These are phyloP conservation scores for Ophiocordyceps camponoti-leonardi DNA, from an alignment of 2,329 filamentous ascomycete species.

Conservation along the genomic window DNA sequence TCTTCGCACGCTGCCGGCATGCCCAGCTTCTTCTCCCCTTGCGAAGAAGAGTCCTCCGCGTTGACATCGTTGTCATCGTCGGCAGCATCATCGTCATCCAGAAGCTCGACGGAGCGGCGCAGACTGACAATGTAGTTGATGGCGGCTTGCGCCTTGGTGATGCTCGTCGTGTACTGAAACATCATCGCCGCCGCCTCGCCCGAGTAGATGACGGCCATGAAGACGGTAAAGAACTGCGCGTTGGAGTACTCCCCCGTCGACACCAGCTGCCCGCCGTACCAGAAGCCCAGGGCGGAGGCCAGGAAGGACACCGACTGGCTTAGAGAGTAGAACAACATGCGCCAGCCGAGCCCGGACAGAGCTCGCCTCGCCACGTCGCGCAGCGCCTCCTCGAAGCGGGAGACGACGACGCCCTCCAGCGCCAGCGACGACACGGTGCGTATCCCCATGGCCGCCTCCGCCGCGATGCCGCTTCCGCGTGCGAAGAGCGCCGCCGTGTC, in stretches of 20 bases:
- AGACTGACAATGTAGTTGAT: conserved; percentile 31
- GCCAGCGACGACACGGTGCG: conserved; percentile 31
- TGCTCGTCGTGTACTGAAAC: conserved; percentile 31
- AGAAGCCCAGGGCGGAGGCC: conserved; percentile 21
- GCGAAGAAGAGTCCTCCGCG: background rate
- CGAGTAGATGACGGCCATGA: conserved; percentile 30
- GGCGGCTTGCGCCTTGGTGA: conserved; percentile 29
- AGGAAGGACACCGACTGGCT: conserved; percentile 22
- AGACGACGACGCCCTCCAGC: conserved; percentile 23
- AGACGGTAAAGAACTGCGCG: conserved; percentile 30
- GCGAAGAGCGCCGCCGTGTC: conserved; percentile 25
- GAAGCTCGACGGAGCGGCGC: conserved; percentile 12
- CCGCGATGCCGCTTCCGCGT: conserved; percentile 28
- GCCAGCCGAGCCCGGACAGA: conserved; percentile 14
- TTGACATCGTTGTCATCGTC: conserved; percentile 7
- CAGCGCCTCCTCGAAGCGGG: conserved; percentile 15
- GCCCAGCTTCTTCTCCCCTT: conserved; percentile 6
- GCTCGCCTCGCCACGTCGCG: conserved; percentile 13
- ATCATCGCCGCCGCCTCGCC: conserved; percentile 22
- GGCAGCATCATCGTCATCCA: conserved; percentile 11
- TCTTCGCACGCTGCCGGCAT: conserved; percentile 28
- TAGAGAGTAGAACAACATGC: conserved; percentile 23
- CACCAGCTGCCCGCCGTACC: conserved; percentile 23
- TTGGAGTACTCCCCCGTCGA: conserved; percentile 27
- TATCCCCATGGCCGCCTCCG: conserved; percentile 30